Conservation (phyloP, 2,329 filamentous ascomycete genomes). For the Fusarium hainanense region DNA sequence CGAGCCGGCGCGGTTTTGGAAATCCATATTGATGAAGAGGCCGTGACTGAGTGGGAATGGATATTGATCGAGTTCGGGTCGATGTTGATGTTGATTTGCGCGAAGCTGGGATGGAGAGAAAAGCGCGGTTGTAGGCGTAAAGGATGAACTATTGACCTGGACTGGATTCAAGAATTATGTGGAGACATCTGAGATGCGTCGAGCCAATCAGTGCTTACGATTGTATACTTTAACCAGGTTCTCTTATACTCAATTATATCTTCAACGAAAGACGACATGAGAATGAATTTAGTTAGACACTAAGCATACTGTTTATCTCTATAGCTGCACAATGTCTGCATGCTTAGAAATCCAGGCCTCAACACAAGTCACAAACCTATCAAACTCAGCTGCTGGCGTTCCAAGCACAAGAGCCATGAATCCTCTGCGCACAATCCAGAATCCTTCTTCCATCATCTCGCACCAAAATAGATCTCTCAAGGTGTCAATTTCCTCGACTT, state of each 20-base stretch:
- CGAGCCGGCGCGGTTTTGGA: conserved; percentile 93
- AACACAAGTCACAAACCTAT: conserved; percentile 55
- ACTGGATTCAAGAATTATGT: conserved; percentile 16
- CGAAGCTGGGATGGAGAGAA: conserved; percentile 34
- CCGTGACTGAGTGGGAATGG: not conserved
- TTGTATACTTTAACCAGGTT: not conserved
- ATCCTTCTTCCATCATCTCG: conserved; percentile 58
- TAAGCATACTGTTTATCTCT: not conserved
- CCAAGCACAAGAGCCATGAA: conserved; percentile 55
- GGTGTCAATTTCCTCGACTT: conserved; percentile 47
- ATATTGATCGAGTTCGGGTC: conserved; percentile 8
- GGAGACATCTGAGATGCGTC: conserved; percentile 1
- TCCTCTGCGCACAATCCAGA: conserved; percentile 56
- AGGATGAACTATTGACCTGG: not conserved
- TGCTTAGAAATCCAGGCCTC: conserved; percentile 49
- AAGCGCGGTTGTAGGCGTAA: conserved; percentile 27
- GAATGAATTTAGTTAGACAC: not conserved
- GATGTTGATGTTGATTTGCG: conserved; percentile 20
- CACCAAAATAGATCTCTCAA: conserved; percentile 59
- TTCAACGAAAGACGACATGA: not conserved
- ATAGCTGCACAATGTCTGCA: conserved; percentile 29
- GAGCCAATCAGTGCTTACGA: conserved; percentile 33
- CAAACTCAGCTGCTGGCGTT: conserved; percentile 54
- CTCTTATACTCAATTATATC: not conserved
- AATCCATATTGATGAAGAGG: conserved; percentile 65